Evolutionary conservation across 345 rosid species (phyloP).

Genomic region (Eucalyptus tenuipes): DNA sequence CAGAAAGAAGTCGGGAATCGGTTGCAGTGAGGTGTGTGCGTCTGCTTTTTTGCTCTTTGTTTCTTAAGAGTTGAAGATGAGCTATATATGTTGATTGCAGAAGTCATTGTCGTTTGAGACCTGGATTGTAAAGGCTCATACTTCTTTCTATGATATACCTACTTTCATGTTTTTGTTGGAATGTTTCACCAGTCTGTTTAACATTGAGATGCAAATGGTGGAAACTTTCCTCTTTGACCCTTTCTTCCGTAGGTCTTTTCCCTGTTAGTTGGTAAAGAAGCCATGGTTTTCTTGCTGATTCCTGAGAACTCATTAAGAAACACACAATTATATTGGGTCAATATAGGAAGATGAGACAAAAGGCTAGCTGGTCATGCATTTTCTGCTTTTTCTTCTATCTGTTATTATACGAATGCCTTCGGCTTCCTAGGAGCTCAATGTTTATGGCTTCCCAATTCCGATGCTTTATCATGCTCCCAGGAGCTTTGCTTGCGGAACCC

Average conservation of each 20-base stretch:
- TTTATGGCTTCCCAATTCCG: not conserved
- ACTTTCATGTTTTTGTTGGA: not conserved
- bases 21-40: conserved; percentile 80
- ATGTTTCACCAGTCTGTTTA: not conserved
- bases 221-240: not conserved
- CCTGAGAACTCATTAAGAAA: not conserved
- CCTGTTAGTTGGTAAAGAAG: not conserved
- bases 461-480: not conserved
- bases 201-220: not conserved
- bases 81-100: not conserved
- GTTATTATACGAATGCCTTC: not conserved
- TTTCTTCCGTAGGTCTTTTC: not conserved
- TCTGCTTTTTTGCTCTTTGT: not conserved
- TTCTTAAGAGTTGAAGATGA: not conserved
- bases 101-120: not conserved
- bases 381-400: not conserved
- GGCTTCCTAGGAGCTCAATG: not conserved
- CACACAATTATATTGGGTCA: not conserved
- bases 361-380: not conserved
- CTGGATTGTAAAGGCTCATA: not conserved
- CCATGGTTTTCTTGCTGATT: not conserved
- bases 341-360: not conserved
- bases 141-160: not conserved
- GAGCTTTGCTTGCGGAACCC: not conserved
- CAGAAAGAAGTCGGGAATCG: conserved; percentile 80